A percentile compares a stretch with the other conserved stretches of the same genome.
Conservation (phyloP, 805 yeast species). For the Ogataea saltuana region DNA sequence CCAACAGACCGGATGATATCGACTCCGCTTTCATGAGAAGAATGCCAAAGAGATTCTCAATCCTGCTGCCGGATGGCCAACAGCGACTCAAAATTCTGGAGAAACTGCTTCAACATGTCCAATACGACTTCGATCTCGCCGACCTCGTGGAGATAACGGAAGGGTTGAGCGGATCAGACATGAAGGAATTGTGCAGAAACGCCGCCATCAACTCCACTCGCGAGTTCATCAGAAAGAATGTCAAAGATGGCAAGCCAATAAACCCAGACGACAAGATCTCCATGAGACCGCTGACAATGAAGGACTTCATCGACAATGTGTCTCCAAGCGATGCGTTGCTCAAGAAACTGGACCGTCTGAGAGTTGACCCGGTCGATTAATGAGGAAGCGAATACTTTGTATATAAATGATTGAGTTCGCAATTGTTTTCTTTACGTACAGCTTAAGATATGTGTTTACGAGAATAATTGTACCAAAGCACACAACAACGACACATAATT, state of each 20-base stretch:
- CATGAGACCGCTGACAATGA: constrained; percentile 63
- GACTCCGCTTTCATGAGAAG: constrained; percentile 91
- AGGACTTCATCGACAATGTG: constrained; percentile 56
- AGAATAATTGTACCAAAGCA: constrained; percentile 17
- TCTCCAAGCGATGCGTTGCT: constrained; percentile 32
- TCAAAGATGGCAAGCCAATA: constrained; percentile 41
- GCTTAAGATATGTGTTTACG: not conserved
- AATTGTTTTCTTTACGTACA: too few relatives aligned
- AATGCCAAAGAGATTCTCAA: constrained; percentile 85
- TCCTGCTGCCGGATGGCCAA: constrained; percentile 64
- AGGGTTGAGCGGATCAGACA: constrained; percentile 87
- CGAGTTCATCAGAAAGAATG: constrained; percentile 69
- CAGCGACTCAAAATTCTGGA: constrained; percentile 72
- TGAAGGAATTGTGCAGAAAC: constrained; percentile 87
- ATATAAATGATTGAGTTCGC: not conserved
- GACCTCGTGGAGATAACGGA: constrained; percentile 61
- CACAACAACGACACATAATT: constrained; percentile 5
- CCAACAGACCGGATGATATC: constrained; percentile 88
- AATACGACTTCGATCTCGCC: constrained; percentile 65
- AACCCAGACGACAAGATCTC: constrained; percentile 38
- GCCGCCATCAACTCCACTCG: constrained; percentile 90
- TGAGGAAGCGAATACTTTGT: not conserved
- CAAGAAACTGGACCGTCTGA: constrained; percentile 21
- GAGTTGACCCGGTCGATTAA: constrained; percentile 26
- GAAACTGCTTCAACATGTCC: constrained; percentile 68